phyloP scores from a whole-genome alignment of 2,329 filamentous ascomycete species.

The Arthrobotrys megalospora region DNA sequence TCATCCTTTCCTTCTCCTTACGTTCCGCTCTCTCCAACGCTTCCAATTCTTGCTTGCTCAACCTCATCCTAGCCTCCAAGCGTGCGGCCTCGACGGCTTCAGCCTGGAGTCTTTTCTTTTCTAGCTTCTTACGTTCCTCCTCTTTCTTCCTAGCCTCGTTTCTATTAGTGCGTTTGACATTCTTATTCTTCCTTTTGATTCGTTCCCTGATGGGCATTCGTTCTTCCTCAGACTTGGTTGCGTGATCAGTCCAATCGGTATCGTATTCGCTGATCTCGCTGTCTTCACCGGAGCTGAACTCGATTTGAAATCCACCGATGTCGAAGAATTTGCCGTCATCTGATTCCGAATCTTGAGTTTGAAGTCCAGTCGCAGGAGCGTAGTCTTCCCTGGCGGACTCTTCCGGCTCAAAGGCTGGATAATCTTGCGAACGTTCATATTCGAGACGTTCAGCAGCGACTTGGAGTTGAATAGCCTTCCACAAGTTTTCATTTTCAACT shows the following conservation, averaged over 20 bases:
- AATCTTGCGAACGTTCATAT: neutral
- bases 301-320: neutral
- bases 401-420: neutral
- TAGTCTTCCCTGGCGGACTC: neutral
- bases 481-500: neutral
- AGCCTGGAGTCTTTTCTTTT: constrained; percentile 4
- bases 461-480: neutral
- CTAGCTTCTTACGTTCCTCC: neutral
- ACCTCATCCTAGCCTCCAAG: constrained; percentile 8
- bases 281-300: neutral
- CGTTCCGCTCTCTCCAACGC: constrained; percentile 6
- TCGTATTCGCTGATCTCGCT: neutral
- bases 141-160: neutral
- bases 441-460: neutral
- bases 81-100: constrained; percentile 3
- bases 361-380: neutral
- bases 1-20: neutral
- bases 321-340: neutral
- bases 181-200: constrained; percentile 3
- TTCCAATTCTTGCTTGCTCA: neutral
- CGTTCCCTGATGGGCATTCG: constrained; percentile 12
- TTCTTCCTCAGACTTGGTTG: neutral
- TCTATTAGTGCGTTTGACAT: neutral
- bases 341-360: neutral
- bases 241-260: constrained; percentile 29